Base-by-base conservation (phyloP, 331 rosid genomes). In the Arachis monticola region DNA sequence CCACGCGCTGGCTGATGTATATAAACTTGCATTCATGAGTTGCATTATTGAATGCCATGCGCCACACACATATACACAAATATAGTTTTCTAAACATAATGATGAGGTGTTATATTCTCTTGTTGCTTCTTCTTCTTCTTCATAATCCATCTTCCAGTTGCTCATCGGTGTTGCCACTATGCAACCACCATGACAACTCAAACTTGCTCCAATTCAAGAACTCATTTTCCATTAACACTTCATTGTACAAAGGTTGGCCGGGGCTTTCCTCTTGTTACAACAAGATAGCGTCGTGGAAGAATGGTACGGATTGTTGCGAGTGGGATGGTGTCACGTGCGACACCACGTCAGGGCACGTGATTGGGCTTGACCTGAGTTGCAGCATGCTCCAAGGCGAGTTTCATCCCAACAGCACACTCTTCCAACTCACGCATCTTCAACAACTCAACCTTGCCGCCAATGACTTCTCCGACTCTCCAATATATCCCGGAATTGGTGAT, bases 191-290 rank as follows among this genome's bases (percentile, higher is more conserved):
- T 56, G 82, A 79, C 0, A 5, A 10, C 1, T 38, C 50, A 17
- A 56, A 63, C 9, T 72, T 79, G 50, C 5, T 72, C 2, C 74
- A 64, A 2, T 79, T 79, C 69, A 79, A 79, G 1, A 57, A 57
- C 41, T 38, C 69, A 7, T 0, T 71, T 57, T 0, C 0, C 57
- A 0, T 64, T 27, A 0, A 47, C 30, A 47, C 53, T 40, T 13
- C 30, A 27, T 2, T 1, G 13, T 8, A 50, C 10, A 11, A 6
- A 7, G 11, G 7, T 46, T 5, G 8, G 30, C 30, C 30, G 51
- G 11, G 4, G 7, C 8, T n/a, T 13, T 14, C 46, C 6, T 30
- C 59, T 31, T 7, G 0, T 13, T 1, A 8, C 14, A 7, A 46
- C 2, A 69, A 55, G 32, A 35, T 31, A 14, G 17, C 5, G 1